These are phyloP conservation scores for Cnidoscolus chayamansa DNA, from an alignment of 441 rosid species.

Conservation along the genomic window DNA sequence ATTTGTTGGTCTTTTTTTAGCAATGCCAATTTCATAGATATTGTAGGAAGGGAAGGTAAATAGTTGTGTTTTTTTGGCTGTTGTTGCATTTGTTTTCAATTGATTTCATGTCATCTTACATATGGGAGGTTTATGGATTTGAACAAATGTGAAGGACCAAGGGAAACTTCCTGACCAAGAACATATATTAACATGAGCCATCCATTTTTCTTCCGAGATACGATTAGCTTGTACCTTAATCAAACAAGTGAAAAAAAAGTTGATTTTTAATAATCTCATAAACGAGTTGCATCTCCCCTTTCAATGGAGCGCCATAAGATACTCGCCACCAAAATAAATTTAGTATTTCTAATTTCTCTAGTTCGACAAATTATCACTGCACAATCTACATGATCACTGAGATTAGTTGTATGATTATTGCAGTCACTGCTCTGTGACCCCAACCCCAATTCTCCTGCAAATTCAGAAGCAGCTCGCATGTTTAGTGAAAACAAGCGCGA, in stretches of 20 bases:
- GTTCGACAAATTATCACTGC: background rate
- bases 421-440: slow-evolving; percentile 63
- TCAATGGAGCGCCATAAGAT: background rate
- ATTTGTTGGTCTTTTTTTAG: no score
- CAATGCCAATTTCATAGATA: no score
- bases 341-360: background rate
- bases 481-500: slow-evolving; percentile 57
- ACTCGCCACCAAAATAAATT: background rate
- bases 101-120: no score
- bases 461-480: slow-evolving; percentile 59
- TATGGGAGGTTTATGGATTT: no score
- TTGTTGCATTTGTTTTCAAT: no score
- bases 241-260: background rate
- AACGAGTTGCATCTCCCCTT: background rate
- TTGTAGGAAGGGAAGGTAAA: no score
- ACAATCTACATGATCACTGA: background rate
- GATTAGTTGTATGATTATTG: background rate
- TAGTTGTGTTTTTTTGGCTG: no score
- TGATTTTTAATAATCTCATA: background rate
- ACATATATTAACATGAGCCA: no score
- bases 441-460: slow-evolving; percentile 60
- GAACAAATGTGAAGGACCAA: no score
- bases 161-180: no score
- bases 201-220: no score
- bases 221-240: no score